A percentile compares a stretch with the other conserved stretches of the same genome.
These are phyloP conservation scores for Aspergillus viridinutans DNA, from an alignment of 2,329 filamentous ascomycete genomes.

Conservation along the genomic window DNA sequence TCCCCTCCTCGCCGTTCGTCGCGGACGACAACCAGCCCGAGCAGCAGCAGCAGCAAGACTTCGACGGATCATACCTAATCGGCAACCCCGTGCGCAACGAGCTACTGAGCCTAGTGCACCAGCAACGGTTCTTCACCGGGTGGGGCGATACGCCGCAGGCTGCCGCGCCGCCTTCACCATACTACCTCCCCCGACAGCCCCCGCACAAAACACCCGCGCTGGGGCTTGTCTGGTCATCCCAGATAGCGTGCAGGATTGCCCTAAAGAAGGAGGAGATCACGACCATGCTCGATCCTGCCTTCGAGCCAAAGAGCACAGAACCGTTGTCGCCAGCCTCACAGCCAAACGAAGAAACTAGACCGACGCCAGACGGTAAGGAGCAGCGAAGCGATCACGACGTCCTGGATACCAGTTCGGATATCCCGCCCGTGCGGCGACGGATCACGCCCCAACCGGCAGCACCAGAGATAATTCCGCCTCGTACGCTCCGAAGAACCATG, in stretches of 20 bases:
- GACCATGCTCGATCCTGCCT: conserved; percentile 11
- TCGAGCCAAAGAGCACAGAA: not conserved
- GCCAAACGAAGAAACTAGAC: not conserved
- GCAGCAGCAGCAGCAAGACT: conserved; percentile 12
- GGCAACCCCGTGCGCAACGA: conserved; percentile 39
- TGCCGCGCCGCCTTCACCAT: conserved; percentile 10
- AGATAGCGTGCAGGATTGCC: conserved; percentile 77
- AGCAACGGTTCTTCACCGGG: conserved; percentile 91
- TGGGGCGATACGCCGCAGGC: conserved; percentile 68
- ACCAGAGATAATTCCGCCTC: conserved; percentile 1
- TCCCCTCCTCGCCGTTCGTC: conserved; percentile 26
- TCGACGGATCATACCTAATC: conserved; percentile 36
- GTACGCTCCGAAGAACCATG: conserved; percentile 64
- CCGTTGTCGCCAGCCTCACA: not conserved
- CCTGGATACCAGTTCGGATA: not conserved
- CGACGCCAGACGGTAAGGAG: not conserved
- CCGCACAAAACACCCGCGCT: conserved; percentile 76
- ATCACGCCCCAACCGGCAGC: not conserved
- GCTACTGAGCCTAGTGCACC: conserved; percentile 74
- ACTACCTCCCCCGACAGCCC: conserved; percentile 12
- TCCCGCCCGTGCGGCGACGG: not conserved
- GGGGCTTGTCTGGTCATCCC: conserved; percentile 86
- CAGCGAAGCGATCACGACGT: not conserved
- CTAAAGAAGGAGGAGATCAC: conserved; percentile 66
- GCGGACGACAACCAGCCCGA: conserved; percentile 21